Base-by-base conservation (phyloP, 2,329 filamentous ascomycete species). In the Exutisphaerella laricina region DNA sequence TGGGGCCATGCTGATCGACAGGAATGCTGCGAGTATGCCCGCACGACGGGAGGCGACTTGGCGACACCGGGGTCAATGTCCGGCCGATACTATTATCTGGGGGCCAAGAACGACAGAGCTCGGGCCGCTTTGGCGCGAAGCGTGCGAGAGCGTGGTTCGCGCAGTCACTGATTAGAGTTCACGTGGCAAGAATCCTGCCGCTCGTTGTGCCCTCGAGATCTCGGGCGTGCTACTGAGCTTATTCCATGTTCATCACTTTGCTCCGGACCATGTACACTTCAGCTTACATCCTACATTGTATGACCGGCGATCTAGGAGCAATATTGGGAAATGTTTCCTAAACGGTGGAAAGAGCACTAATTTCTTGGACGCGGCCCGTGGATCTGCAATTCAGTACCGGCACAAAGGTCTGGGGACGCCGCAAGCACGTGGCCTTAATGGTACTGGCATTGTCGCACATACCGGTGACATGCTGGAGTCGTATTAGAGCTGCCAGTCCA, bases 161-260 rank as follows among this genome's bases (percentile, higher is more conserved):
- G 8, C 12, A 23, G 3, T 35, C 17, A 35, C 21, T 20, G 7
- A n/a, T 13, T 35, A 35, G 23, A 20, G 17, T 35, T 35, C 18
- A 23, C 18, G 32, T 22, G 4, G 32, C 18, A 7, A 21, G 32
- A 16, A 35, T 35, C 14, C 31, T 4, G 32, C 32, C 32, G 32
- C 18, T 14, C 13, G 14, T 18, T 18, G 38, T 30, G 38, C 38
- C 38, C 38, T 40, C 29, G 29, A 40, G 26, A n/a, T 31, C 29
- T 30, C 38, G 38, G 38, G 38, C 38, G 32, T 17, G n/a, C 28
- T 32, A 32, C 7, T 30, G 38, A 40, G 38, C 28, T 40, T 32
- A 39, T 39, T 39, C 14, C 26, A 26, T 31, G 7, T 12, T 22
- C 32, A 26, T 12, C 16, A 34, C 7, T 16, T 12, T 18, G 4